Evolutionary conservation across 768 basidiomycete genomes (phyloP).

Genomic region (Sporobolomyces pararoseus): DNA sequence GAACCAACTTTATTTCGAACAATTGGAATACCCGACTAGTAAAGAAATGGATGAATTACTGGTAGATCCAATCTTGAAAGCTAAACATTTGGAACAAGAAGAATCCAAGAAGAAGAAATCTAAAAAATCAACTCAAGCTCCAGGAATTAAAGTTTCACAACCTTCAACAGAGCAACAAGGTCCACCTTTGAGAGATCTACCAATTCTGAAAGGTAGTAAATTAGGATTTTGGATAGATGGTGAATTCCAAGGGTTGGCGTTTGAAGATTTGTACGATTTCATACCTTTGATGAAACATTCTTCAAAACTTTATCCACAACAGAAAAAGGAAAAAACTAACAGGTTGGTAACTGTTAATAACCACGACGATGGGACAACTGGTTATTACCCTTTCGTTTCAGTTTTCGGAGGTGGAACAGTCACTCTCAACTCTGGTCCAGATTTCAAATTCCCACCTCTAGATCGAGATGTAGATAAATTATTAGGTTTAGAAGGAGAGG

Average conservation of each 20-base stretch:
- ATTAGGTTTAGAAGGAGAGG: slow-evolving; percentile 47
- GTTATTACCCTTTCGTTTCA: slow-evolving; percentile 93
- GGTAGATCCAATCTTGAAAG: slow-evolving; percentile 58
- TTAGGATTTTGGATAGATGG: slow-evolving; percentile 93
- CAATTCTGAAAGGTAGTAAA: slow-evolving; percentile 65
- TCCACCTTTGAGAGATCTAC: slow-evolving; percentile 60
- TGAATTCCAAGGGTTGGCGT: slow-evolving; percentile 74
- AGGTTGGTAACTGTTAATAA: slow-evolving; percentile 59
- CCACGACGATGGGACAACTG: slow-evolving; percentile 89
- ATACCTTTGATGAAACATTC: slow-evolving; percentile 67
- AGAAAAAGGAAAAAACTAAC: slow-evolving; percentile 64
- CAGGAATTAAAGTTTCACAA: slow-evolving; percentile 41
- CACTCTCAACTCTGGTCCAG: slow-evolving; percentile 79
- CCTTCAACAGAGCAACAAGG: slow-evolving; percentile 35
- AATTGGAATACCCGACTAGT: slow-evolving; percentile 74
- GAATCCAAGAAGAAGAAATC: slow-evolving; percentile 62
- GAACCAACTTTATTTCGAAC: slow-evolving; percentile 95
- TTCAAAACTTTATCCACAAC: slow-evolving; percentile 59
- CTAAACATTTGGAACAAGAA: slow-evolving; percentile 61
- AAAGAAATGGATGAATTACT: slow-evolving; percentile 91
- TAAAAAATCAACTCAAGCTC: slow-evolving; percentile 50
- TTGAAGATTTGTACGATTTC: slow-evolving; percentile 83
- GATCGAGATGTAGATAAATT: slow-evolving; percentile 70
- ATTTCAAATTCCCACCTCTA: slow-evolving; percentile 69
- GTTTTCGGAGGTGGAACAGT: slow-evolving; percentile 86